Evolutionary conservation across 257 asterid genomes (phyloP), one percentile per base, ranked within the genome.

Genomic region (Lithospermum erythrorhizon): DNA sequence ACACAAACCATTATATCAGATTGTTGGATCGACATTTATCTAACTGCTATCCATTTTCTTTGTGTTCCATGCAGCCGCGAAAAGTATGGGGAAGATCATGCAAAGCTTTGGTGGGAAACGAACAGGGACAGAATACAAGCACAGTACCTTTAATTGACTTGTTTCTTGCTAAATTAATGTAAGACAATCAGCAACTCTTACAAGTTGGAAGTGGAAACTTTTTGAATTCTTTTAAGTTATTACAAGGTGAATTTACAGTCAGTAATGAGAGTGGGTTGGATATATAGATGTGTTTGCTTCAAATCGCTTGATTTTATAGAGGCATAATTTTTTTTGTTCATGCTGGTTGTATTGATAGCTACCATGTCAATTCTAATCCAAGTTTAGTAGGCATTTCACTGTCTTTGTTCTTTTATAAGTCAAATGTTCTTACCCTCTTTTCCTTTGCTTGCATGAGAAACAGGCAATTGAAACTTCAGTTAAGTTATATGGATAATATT

Each of bases 81-180:
- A 57, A 66, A 52, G 62, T 71, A 65, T 51, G 76, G 76, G 4
- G 98, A 91, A 72, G 86, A 75, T 62, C 82, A 81, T 0, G 98
- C 98, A 2, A 91, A 88, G 79, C 78, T 59, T 21, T 91, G 98
- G 98, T 41, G 49, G 49, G 49, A 41, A 41, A 11, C 49, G 13
- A 41, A 41, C 49, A 41, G 3, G 49, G 49, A 41, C 49, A 41
- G 49, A 41, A 41, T 41, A 11, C 49, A 41, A 41, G 16, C 18
- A 13, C 95, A 82, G 65, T 87, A 90, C 75, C 97, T 86, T 67
- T 80, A 71, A 65, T 25, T n/a, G 63, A 61, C 25, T 14, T 14
- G 53, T 21, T 48, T 15, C 5, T 60, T 32, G 20, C 41, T 13
- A 35, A 55, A 18, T 57, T 24, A 37, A 27, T 16, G 5, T n/a